Evolutionary conservation across 2,329 filamentous ascomycete species (phyloP).

Genomic region (Fusarium oxysporum): DNA sequence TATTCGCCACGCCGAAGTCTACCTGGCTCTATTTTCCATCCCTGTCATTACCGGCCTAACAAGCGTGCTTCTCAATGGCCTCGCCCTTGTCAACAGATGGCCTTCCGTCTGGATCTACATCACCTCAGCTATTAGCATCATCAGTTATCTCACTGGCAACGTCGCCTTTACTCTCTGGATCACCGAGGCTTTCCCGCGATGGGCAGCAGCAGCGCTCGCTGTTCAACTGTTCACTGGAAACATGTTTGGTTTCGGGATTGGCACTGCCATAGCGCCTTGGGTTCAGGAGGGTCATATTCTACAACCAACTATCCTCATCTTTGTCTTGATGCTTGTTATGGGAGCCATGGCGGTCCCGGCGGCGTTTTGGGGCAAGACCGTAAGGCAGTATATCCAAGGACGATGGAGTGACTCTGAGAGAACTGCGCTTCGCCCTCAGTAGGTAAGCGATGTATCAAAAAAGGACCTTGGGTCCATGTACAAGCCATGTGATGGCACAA

Average conservation of each 20-base stretch:
- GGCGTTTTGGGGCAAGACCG: slow-evolving; percentile 35
- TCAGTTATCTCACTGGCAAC: slow-evolving; percentile 29
- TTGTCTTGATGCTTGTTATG: slow-evolving; percentile 1
- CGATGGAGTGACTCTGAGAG: slow-evolving; percentile 35
- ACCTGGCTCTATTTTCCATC: slow-evolving; percentile 9
- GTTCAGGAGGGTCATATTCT: neutral
- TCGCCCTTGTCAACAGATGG: slow-evolving; percentile 16
- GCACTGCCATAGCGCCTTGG: slow-evolving; percentile 17
- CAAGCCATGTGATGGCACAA: neutral
- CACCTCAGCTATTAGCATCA: slow-evolving; percentile 15
- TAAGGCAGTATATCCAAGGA: slow-evolving; percentile 35
- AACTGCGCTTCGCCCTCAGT: slow-evolving; percentile 36
- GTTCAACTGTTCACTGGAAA: slow-evolving; percentile 28
- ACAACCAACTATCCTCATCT: slow-evolving; percentile 21
- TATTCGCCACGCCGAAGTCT: slow-evolving; percentile 31
- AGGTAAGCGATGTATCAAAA: fast-evolving
- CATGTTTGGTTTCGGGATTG: slow-evolving; percentile 25
- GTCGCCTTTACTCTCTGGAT: slow-evolving; percentile 37
- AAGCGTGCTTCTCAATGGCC: slow-evolving; percentile 21
- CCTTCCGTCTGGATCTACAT: slow-evolving; percentile 10
- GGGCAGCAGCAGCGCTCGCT: slow-evolving; percentile 24
- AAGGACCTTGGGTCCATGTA: neutral
- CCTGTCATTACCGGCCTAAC: neutral
- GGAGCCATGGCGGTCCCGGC: slow-evolving; percentile 30
- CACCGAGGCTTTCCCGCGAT: slow-evolving; percentile 31